phyloP scores from a whole-genome alignment of 2,329 filamentous ascomycete species.

The Trichophyton verrucosum region DNA sequence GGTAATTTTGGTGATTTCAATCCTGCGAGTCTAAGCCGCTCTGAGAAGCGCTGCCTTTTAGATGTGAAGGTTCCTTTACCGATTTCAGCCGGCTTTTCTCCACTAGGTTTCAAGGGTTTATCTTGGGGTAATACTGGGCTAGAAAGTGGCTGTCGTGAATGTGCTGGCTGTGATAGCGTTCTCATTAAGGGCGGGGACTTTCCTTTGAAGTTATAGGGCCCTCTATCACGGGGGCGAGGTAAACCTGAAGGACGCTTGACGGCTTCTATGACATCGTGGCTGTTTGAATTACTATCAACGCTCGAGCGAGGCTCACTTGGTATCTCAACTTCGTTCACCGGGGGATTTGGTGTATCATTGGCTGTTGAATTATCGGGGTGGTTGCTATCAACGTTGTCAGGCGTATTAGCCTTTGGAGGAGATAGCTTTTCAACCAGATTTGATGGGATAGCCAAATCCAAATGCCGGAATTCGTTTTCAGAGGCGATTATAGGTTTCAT shows the following conservation, averaged over 20 bases:
- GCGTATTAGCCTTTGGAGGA: background rate
- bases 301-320: background rate
- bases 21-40: conserved; percentile 53
- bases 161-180: conserved; percentile 40
- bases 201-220: conserved; percentile 26
- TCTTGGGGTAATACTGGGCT: background rate
- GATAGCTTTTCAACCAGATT: conserved; percentile 17
- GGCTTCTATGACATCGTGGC: background rate
- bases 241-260: conserved; percentile 25
- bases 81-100: background rate
- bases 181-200: conserved; percentile 38
- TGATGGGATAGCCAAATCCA: conserved; percentile 45
- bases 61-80: conserved; percentile 9
- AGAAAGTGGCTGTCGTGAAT: conserved; percentile 14
- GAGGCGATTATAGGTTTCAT: conserved; percentile 19
- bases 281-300: conserved; percentile 8
- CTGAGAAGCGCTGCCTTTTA: conserved; percentile 63
- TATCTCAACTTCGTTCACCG: background rate
- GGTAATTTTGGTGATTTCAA: conserved; percentile 47
- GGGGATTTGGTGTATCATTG: background rate
- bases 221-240: conserved; percentile 26
- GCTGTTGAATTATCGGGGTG: background rate
- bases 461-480: conserved; percentile 46
- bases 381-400: background rate
- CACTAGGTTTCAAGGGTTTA: background rate